phyloP scores from a whole-genome alignment of 1,139 yeast species.

The Geotrichum fermentans region DNA sequence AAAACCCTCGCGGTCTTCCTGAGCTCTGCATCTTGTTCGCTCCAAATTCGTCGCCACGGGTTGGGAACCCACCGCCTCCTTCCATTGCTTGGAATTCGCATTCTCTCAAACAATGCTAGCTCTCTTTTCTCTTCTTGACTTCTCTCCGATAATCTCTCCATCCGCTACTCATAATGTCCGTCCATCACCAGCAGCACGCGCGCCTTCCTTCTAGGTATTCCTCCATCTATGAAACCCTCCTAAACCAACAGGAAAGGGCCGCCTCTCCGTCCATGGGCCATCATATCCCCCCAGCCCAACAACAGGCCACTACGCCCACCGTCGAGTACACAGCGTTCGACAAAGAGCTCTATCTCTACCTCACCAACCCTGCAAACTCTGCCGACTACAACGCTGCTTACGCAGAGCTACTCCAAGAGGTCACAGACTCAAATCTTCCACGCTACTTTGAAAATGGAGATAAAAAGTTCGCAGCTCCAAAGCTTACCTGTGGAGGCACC shows the following conservation, averaged over 20 bases:
- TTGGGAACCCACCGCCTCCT: no score
- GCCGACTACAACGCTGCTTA: constrained; percentile 17
- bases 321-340: constrained; percentile 13
- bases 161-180: neutral
- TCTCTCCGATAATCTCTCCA: no score
- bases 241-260: neutral
- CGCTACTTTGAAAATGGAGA: constrained; percentile 9
- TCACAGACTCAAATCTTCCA: constrained; percentile 12
- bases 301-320: neutral
- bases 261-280: constrained; percentile 6
- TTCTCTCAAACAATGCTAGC: no score
- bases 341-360: constrained; percentile 12
- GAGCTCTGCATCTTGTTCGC: no score
- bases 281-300: neutral
- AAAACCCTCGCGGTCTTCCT: no score
- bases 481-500: constrained; percentile 18
- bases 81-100: no score
- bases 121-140: no score
- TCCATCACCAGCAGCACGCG: neutral
- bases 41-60: no score
- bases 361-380: constrained; percentile 17
- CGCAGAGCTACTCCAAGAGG: constrained; percentile 15
- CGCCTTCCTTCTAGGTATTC: constrained; percentile 1
- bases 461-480: constrained; percentile 7
- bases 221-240: constrained; percentile 6